These are phyloP conservation scores for Chrysochromulina tobinii DNA, from an alignment of 78 protist genomes.

Conservation along the genomic window DNA sequence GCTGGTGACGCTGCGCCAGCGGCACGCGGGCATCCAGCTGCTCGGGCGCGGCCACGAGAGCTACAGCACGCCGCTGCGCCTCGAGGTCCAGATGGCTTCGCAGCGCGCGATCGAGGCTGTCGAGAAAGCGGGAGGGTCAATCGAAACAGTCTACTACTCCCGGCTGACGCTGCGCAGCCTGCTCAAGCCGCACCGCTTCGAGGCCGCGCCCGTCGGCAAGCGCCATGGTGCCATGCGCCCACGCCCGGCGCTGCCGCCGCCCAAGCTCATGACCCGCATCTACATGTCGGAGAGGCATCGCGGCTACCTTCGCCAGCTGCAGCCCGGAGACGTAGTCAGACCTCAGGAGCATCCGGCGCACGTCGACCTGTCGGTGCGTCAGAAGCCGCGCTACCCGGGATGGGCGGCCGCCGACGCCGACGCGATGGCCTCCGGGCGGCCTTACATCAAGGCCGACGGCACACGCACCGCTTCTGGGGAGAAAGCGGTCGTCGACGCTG, in stretches of 20 bases:
- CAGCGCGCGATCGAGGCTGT: neutral
- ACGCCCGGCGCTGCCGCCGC: conserved; percentile 28
- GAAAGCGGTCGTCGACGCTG: no score
- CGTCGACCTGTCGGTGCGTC: neutral
- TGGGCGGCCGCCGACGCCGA: no score
- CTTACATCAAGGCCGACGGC: no score
- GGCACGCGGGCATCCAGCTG: neutral
- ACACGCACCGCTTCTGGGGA: no score
- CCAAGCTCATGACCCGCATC: neutral
- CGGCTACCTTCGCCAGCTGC: neutral
- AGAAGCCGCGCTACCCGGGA: no score
- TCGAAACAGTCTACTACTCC: neutral
- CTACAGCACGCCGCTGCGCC: neutral
- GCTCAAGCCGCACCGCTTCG: conserved; percentile 11
- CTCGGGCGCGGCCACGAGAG: neutral
- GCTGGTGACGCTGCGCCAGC: neutral
- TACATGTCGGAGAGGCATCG: neutral
- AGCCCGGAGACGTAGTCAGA: neutral
- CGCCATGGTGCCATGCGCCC: neutral
- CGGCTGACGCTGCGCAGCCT: neutral
- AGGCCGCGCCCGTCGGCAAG: neutral
- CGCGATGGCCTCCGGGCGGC: no score
- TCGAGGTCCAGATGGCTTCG: neutral
- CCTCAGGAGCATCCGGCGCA: conserved; percentile 10
- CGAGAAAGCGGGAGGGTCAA: conserved; percentile 2